Percentiles rank a stretch among this genome's conserved stretches.
Evolutionary conservation across 441 rosid species (phyloP).

Genomic region (Erodium trifolium): DNA sequence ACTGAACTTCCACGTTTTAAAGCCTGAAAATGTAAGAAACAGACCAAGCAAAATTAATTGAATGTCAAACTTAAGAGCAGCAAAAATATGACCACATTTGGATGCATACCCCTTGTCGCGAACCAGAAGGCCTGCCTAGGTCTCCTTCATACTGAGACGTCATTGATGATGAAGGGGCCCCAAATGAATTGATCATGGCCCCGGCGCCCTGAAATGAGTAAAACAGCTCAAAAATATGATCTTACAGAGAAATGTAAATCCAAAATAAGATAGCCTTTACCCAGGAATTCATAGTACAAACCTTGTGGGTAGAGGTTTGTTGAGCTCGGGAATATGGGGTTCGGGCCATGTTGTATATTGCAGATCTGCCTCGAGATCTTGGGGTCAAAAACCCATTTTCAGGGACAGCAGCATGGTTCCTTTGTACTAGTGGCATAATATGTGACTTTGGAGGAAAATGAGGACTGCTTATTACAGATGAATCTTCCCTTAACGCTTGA

Average conservation of each 20-base stretch:
- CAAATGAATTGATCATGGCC: conserved; percentile 22
- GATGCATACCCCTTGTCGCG: conserved; percentile 45
- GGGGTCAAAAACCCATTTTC: conserved; percentile 73
- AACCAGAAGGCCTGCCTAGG: conserved; percentile 42
- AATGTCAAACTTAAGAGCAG: neutral
- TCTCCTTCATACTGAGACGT: conserved; percentile 37
- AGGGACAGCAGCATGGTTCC: conserved; percentile 30
- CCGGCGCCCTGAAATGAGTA: conserved; percentile 32
- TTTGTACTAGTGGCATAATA: conserved; percentile 38
- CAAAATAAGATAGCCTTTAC: conserved; percentile 10
- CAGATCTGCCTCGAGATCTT: conserved; percentile 78
- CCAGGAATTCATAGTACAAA: conserved; percentile 16
- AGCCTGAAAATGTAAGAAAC: conserved; percentile 37
- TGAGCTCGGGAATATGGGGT: conserved; percentile 71
- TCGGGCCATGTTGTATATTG: conserved; percentile 84
- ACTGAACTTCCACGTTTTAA: conserved; percentile 70
- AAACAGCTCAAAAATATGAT: conserved; percentile 4
- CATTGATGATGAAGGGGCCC: conserved; percentile 45
- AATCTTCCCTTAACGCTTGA: conserved; percentile 45
- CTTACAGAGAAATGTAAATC: conserved; percentile 10
- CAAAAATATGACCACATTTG: neutral
- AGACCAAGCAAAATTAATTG: conserved; percentile 7
- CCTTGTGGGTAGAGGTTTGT: conserved; percentile 41
- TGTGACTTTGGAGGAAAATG: conserved; percentile 39
- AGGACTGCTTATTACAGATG: conserved; percentile 27